Evolutionary conservation across 192 early-diverging fungal genomes (phyloP), one percentile per base, ranked within the genome.

Genomic region (Globomyces pollinis-pini): DNA sequence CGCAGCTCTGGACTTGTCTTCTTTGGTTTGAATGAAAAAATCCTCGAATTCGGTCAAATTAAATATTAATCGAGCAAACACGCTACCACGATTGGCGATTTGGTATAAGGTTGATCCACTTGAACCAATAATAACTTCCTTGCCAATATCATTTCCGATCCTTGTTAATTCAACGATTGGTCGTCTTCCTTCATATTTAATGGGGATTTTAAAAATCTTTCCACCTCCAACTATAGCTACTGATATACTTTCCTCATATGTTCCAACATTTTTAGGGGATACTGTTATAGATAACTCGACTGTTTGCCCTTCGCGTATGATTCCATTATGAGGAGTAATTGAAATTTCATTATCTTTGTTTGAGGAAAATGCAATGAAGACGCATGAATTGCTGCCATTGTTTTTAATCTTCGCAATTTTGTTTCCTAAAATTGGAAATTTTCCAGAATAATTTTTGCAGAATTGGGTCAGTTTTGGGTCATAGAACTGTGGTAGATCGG

Each of bases 381-480:
- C 53, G 32, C 62, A 70, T 4, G 75, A 36, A 38, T 64, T 62
- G 0, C 13, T 8, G 7, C 68, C 61, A 28, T 64, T 73, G 41
- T 77, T 77, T 62, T 77, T 77, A 42, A 77, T 52, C 36, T 53
- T 57, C n/a, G 71, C 62, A 31, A 57, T 39, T 39, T 51, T 31
- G 0, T 18, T 21, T 13, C 55, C 55, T 11, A n/a, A 34, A 4
- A 57, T 31, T 13, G 55, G 55, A 6, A 6, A n/a, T 21, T 57
- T 57, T 15, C 26, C n/a, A 4, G 31, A 31, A 16, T 28, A 42
- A 31, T 26, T 57, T 2, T 15, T n/a, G 3, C 16, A 28, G 41
- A 41, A 41, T 9, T 26, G 0, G 3, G 55, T 57, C 9, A 57
- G 13, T 15, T 29, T 8, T 20, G 55, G 7, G 32, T 57, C 55